Base-by-base conservation (phyloP, 2,329 filamentous ascomycete species). In the Botrytis pseudocinerea region DNA sequence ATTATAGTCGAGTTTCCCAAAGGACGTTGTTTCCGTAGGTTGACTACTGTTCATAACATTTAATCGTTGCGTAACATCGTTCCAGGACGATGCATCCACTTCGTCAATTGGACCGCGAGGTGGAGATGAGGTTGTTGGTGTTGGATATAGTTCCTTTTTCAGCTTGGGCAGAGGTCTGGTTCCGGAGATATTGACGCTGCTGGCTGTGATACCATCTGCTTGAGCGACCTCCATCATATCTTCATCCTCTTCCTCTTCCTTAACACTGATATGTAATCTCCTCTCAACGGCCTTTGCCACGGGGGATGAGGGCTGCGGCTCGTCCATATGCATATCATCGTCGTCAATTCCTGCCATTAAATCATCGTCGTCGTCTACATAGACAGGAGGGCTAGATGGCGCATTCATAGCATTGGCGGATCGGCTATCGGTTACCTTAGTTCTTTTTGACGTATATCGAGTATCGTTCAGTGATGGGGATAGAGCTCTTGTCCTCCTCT, bases 141-240 rank as follows among this genome's bases (percentile, higher is more conserved):
- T 89, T 7, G 93, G 90, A 76, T 92, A 90, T 4, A 88, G 84
- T 51, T 89, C 86, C 81, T 95, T 93, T 78, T 91, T 87, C 38
- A 92, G 84, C 81, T 92, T 97, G 78, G 93, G 93, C 51, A 91
- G 88, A 40, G 92, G 92, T 57, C 94, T 90, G 76, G 91, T 92
- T 66, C 93, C 94, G 40, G 93, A 88, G 81, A 98, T 90, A 81
- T 99, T 98, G 77, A 98, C 89, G 76, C 91, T 95, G 18, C 89
- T 85, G 14, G 89, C 84, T 72, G 88, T 90, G 74, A 92, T 87
- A 25, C 91, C 92, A 54, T 92, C 89, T 73, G 88, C 88, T 81
- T 97, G 92, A 35, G 93, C 90, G 70, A 98, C 89, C 80, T 97
- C 95, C 90, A 98, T 93, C 84, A 95, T 87, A 48, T 97, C 93